A percentile compares a stretch with the other conserved stretches of the same genome.
phyloP scores from a whole-genome alignment of 1,284 basidiomycete species.

The Porogramme epimiltina region DNA sequence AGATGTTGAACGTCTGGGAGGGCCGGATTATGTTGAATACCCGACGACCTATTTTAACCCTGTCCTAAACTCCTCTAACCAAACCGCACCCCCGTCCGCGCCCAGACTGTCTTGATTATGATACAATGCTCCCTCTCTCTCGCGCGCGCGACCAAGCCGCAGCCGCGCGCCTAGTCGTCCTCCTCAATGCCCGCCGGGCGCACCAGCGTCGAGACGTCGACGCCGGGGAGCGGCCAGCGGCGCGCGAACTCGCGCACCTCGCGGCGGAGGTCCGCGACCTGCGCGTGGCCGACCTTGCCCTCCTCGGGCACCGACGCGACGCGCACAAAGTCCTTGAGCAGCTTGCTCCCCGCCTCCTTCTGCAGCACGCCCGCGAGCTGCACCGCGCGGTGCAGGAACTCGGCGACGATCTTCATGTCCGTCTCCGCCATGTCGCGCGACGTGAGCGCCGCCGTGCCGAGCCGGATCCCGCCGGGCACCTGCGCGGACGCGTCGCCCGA shows the following conservation, averaged over 20 bases:
- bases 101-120: conserved; percentile 1
- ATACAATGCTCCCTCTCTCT: conserved; percentile 4
- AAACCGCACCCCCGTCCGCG: background rate
- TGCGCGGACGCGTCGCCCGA: conserved; percentile 95
- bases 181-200: conserved; percentile 72
- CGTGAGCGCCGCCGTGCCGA: conserved; percentile 94
- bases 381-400: conserved; percentile 91
- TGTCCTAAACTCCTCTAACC: conserved; percentile 10
- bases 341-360: conserved; percentile 93
- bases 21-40: conserved; percentile 31
- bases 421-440: conserved; percentile 92
- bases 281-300: conserved; percentile 68
- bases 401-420: conserved; percentile 87
- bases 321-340: conserved; percentile 95
- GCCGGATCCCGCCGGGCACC: conserved; percentile 96
- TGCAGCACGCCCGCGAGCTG: conserved; percentile 88
- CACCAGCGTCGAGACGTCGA: conserved; percentile 66
- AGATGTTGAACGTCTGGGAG: conserved; percentile 29
- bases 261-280: conserved; percentile 71
- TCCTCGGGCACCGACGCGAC: conserved; percentile 75
- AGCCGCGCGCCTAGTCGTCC: conserved; percentile 33
- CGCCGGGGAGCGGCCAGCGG: conserved; percentile 92
- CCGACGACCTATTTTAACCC: conserved; percentile 25
- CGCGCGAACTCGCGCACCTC: conserved; percentile 84
- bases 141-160: background rate